These are phyloP conservation scores for Quercus lobata DNA, from an alignment of 331 rosid genomes.

Conservation along the genomic window DNA sequence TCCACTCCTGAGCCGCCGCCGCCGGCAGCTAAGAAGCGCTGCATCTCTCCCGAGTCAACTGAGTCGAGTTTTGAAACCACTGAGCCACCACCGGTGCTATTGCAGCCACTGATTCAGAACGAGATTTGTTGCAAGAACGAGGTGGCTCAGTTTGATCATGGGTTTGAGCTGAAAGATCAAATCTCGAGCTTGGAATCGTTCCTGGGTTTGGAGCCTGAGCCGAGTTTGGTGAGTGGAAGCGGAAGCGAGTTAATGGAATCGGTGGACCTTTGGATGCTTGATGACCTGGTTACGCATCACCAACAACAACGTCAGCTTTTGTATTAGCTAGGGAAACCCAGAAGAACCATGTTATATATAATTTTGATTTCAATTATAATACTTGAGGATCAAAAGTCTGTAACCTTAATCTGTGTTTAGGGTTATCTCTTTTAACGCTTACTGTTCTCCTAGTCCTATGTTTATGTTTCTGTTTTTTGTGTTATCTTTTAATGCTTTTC, in stretches of 20 bases:
- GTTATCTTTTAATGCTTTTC: neutral
- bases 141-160: neutral
- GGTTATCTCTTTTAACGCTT: neutral
- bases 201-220: constrained; percentile 47
- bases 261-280: constrained; percentile 56
- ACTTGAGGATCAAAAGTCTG: neutral
- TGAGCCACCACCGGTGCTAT: neutral
- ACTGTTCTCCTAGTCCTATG: too few relatives aligned
- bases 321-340: constrained; percentile 16
- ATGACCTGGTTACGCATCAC: constrained; percentile 41
- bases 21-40: constrained; percentile 39
- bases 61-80: neutral
- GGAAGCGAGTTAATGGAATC: constrained; percentile 1
- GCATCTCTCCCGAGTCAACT: constrained; percentile 8
- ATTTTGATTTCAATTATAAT: too few relatives aligned
- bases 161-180: constrained; percentile 42
- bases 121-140: neutral
- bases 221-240: constrained; percentile 2
- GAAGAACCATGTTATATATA: too few relatives aligned
- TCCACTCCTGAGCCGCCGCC: constrained; percentile 6
- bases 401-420: neutral
- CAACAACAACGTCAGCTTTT: constrained; percentile 17
- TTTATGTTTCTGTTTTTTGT: neutral
- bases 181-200: constrained; percentile 62
- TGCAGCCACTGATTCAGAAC: neutral